These are phyloP conservation scores for Neopestalotiopsis clavispora DNA, from an alignment of 2,329 filamentous ascomycete genomes.

Conservation along the genomic window DNA sequence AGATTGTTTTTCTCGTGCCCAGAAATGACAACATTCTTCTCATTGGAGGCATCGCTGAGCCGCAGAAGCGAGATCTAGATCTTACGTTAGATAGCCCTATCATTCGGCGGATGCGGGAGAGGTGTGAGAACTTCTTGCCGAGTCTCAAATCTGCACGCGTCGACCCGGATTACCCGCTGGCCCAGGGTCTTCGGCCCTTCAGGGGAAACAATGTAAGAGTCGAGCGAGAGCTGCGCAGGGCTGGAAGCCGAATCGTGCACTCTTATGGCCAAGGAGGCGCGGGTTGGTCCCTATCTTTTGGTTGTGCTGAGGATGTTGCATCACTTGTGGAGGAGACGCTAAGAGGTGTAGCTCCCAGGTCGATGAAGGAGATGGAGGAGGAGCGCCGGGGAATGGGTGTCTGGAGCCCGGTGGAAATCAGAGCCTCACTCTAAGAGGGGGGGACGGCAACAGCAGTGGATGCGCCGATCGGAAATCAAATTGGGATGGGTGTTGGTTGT, in stretches of 20 bases:
- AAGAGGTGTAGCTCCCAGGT: conserved; percentile 30
- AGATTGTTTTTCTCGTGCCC: conserved; percentile 49
- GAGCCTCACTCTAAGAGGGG: conserved; percentile 4
- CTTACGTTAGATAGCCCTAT: conserved; percentile 43
- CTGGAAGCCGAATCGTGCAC: conserved; percentile 44
- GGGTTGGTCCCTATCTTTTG: conserved; percentile 47
- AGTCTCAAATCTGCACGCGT: conserved; percentile 43
- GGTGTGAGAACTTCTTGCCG: conserved; percentile 48
- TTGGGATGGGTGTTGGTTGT: not conserved
- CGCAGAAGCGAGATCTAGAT: conserved; percentile 41
- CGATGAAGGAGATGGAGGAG: conserved; percentile 31
- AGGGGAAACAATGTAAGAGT: conserved; percentile 45
- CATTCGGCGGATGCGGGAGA: conserved; percentile 45
- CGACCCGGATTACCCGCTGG: conserved; percentile 45
- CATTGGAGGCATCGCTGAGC: conserved; percentile 44
- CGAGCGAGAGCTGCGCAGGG: conserved; percentile 43
- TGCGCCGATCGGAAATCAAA: too few species aligned
- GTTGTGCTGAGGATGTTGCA: conserved; percentile 42
- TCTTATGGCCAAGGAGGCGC: conserved; percentile 50
- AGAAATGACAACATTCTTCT: conserved; percentile 49
- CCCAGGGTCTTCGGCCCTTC: conserved; percentile 48
- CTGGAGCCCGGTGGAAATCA: not conserved
- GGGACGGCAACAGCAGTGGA: not conserved
- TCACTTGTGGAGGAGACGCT: conserved; percentile 41
- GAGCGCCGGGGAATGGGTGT: conserved; percentile 17